These are phyloP conservation scores for Fraxinus sp. DNA, from an alignment of 305 asterid genomes.

Conservation along the genomic window DNA sequence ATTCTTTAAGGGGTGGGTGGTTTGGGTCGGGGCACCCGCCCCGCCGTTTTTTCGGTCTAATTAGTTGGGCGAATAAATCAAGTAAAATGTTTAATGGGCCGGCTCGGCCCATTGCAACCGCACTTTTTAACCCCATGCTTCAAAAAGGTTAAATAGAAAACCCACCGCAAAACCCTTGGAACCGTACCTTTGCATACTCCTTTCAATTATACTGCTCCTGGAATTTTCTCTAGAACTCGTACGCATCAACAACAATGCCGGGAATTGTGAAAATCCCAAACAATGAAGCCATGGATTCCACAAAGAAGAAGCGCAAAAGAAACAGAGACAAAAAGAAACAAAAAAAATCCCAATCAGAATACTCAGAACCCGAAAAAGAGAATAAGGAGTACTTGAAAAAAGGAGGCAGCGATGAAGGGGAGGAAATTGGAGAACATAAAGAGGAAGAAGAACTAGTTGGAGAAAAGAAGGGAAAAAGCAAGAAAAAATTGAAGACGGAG, in stretches of 20 bases:
- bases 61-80: no score
- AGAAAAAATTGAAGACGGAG: conserved; percentile 13
- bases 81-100: no score
- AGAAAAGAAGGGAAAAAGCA: conserved; percentile 11
- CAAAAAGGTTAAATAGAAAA: no score
- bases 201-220: not conserved
- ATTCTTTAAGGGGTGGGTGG: no score
- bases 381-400: not conserved
- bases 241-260: not conserved
- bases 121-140: no score
- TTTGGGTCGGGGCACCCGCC: no score
- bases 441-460: not conserved
- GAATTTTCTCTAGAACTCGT: not conserved
- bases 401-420: not conserved
- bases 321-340: not conserved
- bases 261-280: not conserved
- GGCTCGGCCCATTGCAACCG: no score
- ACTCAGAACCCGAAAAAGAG: conserved; percentile 22
- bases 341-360: not conserved
- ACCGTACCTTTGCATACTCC: not conserved
- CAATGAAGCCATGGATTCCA: not conserved
- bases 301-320: not conserved
- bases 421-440: conserved; percentile 11
- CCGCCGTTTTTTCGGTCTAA: no score
- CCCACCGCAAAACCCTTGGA: not conserved